Base-by-base conservation (phyloP, 805 yeast genomes). In the Zygosaccharomyces lentus region DNA sequence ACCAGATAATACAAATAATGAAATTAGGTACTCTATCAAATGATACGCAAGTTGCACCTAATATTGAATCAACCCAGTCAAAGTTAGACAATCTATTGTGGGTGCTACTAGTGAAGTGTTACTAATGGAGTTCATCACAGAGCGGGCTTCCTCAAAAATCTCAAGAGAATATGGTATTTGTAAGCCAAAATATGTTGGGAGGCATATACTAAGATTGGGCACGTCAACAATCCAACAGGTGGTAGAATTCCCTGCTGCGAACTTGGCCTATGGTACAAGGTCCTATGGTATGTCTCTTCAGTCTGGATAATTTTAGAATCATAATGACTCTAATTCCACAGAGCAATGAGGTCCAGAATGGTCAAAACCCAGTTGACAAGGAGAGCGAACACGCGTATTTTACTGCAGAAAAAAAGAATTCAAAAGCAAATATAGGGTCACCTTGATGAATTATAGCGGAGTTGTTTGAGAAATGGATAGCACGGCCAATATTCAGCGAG, bases 151-250 rank as follows among this genome's bases (percentile, higher is more conserved):
- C 26, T 6, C 9, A 41, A 39, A 41, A 23, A 16, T 34, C 36
- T n/a, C 13, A 40, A n/a, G 43, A 8, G 7, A 30, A 34, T 13
- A 35, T 9, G 10, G 30, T 37, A 7, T n/a, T 38, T 32, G 39
- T 44, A n/a, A 34, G 37, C 19, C 50, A 48, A 40, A 32, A 40
- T 2, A 10, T 48, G 40, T 39, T 36, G 47, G 41, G 12, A 45
- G 34, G n/a, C 19, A 45, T 27, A 24, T 40, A 24, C 39, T 37
- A 39, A 23, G 41, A 17, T 15, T 30, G 13, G 48, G 32, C 32
- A 24, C 48, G 25, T 24, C 23, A 30, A 35, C 41, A 9, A 44
- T 48, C 23, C 43, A n/a, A 8, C 51, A 44, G 25, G 30, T 31
- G 10, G 37, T 45, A 6, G 34, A 36, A 12, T 34, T 48, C 1